A percentile compares a stretch with the other conserved stretches of the same genome.
Evolutionary conservation across 2,329 filamentous ascomycete species (phyloP).

Genomic region (Ascomycota sp.): DNA sequence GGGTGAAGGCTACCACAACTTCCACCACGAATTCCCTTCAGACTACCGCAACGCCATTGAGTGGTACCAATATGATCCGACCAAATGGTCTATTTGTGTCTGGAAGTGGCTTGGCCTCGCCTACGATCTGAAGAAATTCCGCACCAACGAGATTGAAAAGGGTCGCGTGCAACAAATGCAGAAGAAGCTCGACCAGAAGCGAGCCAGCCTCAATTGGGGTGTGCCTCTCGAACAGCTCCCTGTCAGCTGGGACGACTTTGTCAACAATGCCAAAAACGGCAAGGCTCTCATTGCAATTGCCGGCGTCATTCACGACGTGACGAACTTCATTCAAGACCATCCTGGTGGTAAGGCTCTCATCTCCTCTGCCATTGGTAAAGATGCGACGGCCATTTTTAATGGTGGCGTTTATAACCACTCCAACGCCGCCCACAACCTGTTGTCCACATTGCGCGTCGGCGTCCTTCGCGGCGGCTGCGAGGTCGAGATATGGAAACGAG

Average conservation of each 20-base stretch:
- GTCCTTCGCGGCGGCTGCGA: conserved; percentile 74
- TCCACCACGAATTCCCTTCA: conserved; percentile 41
- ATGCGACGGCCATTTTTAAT: conserved; percentile 80
- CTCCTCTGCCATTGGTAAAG: conserved; percentile 63
- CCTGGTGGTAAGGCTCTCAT: conserved; percentile 83
- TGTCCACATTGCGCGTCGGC: conserved; percentile 74
- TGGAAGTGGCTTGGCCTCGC: conserved; percentile 74
- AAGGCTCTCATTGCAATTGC: conserved; percentile 59
- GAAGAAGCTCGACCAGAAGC: conserved; percentile 85
- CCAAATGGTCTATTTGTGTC: conserved; percentile 71
- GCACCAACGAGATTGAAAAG: conserved; percentile 81
- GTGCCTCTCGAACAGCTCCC: conserved; percentile 68
- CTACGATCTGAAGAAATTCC: conserved; percentile 80
- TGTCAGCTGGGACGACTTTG: conserved; percentile 73
- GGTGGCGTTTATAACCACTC: conserved; percentile 79
- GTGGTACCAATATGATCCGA: conserved; percentile 83
- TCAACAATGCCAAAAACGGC: conserved; percentile 54
- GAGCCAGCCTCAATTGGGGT: conserved; percentile 67
- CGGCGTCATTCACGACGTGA: conserved; percentile 71
- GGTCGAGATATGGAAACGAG: conserved; percentile 84
- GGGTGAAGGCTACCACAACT: conserved; percentile 59
- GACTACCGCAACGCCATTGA: conserved; percentile 84
- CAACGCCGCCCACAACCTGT: conserved; percentile 74
- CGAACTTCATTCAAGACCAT: conserved; percentile 71
- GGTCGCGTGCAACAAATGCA: conserved; percentile 72